Percentiles rank a stretch among this genome's conserved stretches.
phyloP scores from a whole-genome alignment of 441 rosid species.

The Pelargonium cotyledonis region DNA sequence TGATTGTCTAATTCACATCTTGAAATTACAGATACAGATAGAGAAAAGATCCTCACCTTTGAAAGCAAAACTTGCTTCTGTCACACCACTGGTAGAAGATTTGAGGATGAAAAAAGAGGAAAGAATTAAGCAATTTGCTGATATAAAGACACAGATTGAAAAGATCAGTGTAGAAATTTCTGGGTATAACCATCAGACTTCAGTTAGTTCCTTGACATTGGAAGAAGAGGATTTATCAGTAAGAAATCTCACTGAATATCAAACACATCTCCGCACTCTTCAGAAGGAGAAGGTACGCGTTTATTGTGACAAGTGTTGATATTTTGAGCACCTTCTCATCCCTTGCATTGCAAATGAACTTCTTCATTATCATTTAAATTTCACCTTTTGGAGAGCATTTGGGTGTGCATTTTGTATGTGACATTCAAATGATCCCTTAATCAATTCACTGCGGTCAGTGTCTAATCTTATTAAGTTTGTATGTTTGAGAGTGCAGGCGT shows the following conservation, averaged over 20 bases:
- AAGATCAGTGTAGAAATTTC: conserved; percentile 81
- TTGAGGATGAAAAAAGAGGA: conserved; percentile 73
- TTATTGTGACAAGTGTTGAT: too few relatives aligned
- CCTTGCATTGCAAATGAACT: too few relatives aligned
- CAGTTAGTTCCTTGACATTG: conserved; percentile 37
- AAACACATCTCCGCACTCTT: conserved; percentile 68
- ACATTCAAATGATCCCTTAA: too few relatives aligned
- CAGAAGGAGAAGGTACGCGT: conserved; percentile 77
- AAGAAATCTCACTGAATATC: conserved; percentile 79
- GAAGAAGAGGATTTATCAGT: conserved; percentile 77
- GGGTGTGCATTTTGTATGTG: too few relatives aligned
- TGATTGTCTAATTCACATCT: conserved; percentile 3
- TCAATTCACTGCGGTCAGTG: too few relatives aligned
- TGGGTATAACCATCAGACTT: conserved; percentile 44
- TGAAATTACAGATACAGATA: conserved; percentile 39
- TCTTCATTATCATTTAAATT: too few relatives aligned
- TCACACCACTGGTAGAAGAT: conserved; percentile 76
- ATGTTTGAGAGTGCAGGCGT: too few relatives aligned
- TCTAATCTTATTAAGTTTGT: too few relatives aligned
- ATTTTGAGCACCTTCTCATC: too few relatives aligned
- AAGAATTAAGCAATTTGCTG: conserved; percentile 54
- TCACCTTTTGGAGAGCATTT: too few relatives aligned
- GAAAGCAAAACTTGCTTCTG: conserved; percentile 73
- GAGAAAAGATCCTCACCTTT: conserved; percentile 55
- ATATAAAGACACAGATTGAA: conserved; percentile 66